phyloP scores from a whole-genome alignment of 192 early-diverging fungal species.

The Backusella parvicylindrica region DNA sequence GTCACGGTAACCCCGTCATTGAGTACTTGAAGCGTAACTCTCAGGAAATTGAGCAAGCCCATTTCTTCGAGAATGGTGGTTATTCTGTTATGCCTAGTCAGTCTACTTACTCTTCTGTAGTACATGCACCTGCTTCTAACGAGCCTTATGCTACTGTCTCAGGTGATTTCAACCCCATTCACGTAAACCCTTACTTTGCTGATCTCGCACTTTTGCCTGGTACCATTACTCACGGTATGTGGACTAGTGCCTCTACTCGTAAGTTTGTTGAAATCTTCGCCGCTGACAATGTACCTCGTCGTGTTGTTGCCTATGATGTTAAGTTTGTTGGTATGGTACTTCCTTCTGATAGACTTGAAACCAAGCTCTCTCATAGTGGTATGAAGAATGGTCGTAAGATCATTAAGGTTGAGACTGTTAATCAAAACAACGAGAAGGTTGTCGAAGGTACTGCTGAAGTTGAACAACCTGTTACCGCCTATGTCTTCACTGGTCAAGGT shows the following conservation, averaged over 20 bases:
- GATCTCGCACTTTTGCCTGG: constrained; percentile 85
- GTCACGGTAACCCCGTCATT: constrained; percentile 84
- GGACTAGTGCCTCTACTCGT: constrained; percentile 90
- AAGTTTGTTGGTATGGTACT: constrained; percentile 93
- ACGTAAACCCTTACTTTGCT: constrained; percentile 94
- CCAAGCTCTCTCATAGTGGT: constrained; percentile 88
- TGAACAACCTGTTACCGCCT: constrained; percentile 86
- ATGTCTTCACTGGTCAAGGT: constrained; percentile 96
- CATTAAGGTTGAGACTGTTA: constrained; percentile 86
- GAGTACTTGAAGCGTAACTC: constrained; percentile 88
- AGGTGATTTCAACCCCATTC: constrained; percentile 94
- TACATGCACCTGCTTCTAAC: constrained; percentile 84
- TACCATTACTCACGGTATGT: constrained; percentile 98
- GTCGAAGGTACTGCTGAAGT: constrained; percentile 90
- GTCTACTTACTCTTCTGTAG: constrained; percentile 81
- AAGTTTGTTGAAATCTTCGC: constrained; percentile 96
- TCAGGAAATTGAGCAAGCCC: constrained; percentile 81
- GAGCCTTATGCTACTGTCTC: constrained; percentile 83
- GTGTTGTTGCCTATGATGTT: constrained; percentile 82
- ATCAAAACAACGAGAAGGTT: constrained; percentile 80
- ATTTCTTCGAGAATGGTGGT: constrained; percentile 86
- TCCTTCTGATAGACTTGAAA: constrained; percentile 84
- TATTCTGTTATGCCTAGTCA: constrained; percentile 90
- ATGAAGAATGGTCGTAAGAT: constrained; percentile 97
- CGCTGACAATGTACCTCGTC: constrained; percentile 88